Conservation (phyloP, 108 stramenopile species). For the Nitzschia sp. region DNA sequence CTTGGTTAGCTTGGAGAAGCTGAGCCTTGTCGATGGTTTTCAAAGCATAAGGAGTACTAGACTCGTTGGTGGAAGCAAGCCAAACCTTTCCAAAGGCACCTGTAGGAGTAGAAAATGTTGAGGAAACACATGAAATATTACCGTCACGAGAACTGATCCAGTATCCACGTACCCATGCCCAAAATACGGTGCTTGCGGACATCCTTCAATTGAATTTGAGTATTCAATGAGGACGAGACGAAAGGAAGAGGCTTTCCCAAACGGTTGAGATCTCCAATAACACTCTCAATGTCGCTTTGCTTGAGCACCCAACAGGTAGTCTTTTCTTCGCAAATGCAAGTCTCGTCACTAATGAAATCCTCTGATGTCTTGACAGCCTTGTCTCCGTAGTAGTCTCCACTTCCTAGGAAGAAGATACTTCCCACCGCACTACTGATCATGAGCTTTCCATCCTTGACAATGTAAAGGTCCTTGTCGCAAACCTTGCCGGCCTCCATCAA, state of each 20-base stretch:
- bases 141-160: not conserved
- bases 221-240: slow-evolving; percentile 24
- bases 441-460: slow-evolving; percentile 52
- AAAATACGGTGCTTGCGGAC: slow-evolving; percentile 72
- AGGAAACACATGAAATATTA: not conserved
- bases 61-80: slow-evolving; percentile 62
- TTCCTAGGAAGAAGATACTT: slow-evolving; percentile 39
- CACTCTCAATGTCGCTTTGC: slow-evolving; percentile 45
- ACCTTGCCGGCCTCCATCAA: slow-evolving; percentile 73
- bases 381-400: slow-evolving; percentile 75
- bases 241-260: slow-evolving; percentile 51
- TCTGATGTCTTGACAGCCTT: slow-evolving; percentile 50
- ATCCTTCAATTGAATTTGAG: slow-evolving; percentile 47
- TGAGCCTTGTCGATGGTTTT: slow-evolving; percentile 91
- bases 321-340: slow-evolving; percentile 53
- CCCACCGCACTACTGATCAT: slow-evolving; percentile 35
- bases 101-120: not conserved
- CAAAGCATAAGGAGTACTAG: slow-evolving; percentile 78
- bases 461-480: slow-evolving; percentile 33
- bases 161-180: slow-evolving; percentile 58
- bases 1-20: slow-evolving; percentile 81
- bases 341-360: slow-evolving; percentile 42
- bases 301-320: slow-evolving; percentile 55
- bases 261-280: slow-evolving; percentile 69
- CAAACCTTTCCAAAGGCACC: slow-evolving; percentile 93